These are phyloP conservation scores for Coriaria nepalensis DNA, from an alignment of 306 rosid species.

Conservation along the genomic window DNA sequence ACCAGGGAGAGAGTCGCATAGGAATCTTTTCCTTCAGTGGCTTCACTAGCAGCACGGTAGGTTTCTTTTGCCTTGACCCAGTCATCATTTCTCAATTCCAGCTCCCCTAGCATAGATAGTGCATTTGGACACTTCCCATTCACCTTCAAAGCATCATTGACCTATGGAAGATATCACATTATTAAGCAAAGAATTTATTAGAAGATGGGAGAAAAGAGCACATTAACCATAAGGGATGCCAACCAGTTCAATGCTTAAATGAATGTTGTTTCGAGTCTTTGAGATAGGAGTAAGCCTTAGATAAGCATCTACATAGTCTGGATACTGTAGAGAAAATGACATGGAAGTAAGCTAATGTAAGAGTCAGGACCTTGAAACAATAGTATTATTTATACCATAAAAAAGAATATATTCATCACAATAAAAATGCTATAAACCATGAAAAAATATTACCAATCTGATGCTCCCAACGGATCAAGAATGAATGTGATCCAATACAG, in stretches of 20 bases:
- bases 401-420: too few relatives aligned
- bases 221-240: slow-evolving; percentile 12
- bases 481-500: too few relatives aligned
- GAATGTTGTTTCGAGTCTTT: slow-evolving; percentile 76
- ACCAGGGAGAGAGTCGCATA: slow-evolving; percentile 91
- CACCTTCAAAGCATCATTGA: slow-evolving; percentile 87
- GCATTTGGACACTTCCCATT: slow-evolving; percentile 87
- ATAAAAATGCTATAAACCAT: too few relatives aligned
- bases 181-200: slow-evolving; percentile 3
- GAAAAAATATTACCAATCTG: too few relatives aligned
- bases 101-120: slow-evolving; percentile 90
- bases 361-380: too few relatives aligned
- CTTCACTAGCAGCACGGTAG: slow-evolving; percentile 87
- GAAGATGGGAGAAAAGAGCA: slow-evolving; percentile 9
- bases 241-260: slow-evolving; percentile 92
- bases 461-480: too few relatives aligned
- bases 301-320: slow-evolving; percentile 83
- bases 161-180: slow-evolving; percentile 32
- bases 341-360: too few relatives aligned
- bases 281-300: slow-evolving; percentile 93
- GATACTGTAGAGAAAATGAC: slow-evolving; percentile 44
- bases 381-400: too few relatives aligned
- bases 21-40: slow-evolving; percentile 90
- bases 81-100: slow-evolving; percentile 93
- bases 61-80: slow-evolving; percentile 99